Conservation (phyloP, 2,329 filamentous ascomycete species). For the Rutstroemia sp. region DNA sequence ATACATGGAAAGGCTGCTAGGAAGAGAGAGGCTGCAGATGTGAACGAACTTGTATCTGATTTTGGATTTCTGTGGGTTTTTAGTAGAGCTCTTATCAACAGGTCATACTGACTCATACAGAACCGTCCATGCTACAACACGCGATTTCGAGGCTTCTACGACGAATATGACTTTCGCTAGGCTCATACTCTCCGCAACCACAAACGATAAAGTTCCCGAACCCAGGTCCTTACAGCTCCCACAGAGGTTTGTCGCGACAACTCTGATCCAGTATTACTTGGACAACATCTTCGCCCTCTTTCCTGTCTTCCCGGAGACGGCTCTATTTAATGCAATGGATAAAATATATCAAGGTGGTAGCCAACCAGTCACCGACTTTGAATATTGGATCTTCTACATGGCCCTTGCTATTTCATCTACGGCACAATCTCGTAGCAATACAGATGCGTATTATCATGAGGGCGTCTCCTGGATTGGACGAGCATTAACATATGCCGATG, state of each 20-base stretch:
- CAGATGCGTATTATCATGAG: slow-evolving; percentile 54
- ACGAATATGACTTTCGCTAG: slow-evolving; percentile 89
- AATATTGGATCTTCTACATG: slow-evolving; percentile 84
- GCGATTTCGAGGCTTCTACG: slow-evolving; percentile 85
- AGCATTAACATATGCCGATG: slow-evolving; percentile 72
- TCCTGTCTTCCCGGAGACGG: slow-evolving; percentile 76
- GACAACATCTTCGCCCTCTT: slow-evolving; percentile 72
- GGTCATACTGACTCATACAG: slow-evolving; percentile 36
- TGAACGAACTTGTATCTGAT: slow-evolving; percentile 86
- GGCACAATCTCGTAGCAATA: slow-evolving; percentile 61
- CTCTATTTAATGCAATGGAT: slow-evolving; percentile 70
- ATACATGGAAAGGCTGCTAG: slow-evolving; percentile 59
- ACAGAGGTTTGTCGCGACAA: slow-evolving; percentile 57
- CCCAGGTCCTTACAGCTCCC: slow-evolving; percentile 58
- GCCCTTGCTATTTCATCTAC: slow-evolving; percentile 77
- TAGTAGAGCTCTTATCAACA: neutral
- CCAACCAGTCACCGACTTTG: slow-evolving; percentile 53
- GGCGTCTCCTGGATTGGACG: slow-evolving; percentile 50
- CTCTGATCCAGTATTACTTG: slow-evolving; percentile 76
- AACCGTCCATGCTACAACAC: slow-evolving; percentile 87
- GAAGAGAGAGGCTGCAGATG: slow-evolving; percentile 70
- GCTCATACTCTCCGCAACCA: slow-evolving; percentile 75
- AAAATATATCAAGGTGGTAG: slow-evolving; percentile 69
- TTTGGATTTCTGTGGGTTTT: slow-evolving; percentile 75
- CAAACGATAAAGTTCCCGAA: slow-evolving; percentile 63